Evolutionary conservation across 2,329 filamentous ascomycete species (phyloP), one percentile per base, ranked within the genome.

Genomic region (Aspergillus versicolor): DNA sequence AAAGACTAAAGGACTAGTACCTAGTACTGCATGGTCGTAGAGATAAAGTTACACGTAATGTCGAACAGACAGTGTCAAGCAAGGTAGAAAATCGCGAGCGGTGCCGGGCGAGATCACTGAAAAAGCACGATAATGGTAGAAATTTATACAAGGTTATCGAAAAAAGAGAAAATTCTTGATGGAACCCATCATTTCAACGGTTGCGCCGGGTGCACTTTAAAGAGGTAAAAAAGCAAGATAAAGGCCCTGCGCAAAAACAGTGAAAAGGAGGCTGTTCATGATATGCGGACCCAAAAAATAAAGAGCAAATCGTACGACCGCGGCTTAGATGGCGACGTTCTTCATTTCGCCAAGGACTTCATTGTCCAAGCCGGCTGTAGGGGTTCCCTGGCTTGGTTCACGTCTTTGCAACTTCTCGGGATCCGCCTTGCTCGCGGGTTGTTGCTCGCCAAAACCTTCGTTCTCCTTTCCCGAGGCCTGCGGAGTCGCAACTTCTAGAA

Each of bases 281-380:
- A 51, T 48, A 53, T 48, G 46, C 62, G 57, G 46, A 43, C 60
- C 58, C 52, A 58, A 52, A 49, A 52, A 56, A 22, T 47, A 45
- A 57, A 48, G 30, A 59, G 57, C 58, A 53, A 37, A 61, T 9
- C 38, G 50, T 54, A 47, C 41, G 56, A 61, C 49, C 47, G 48
- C 56, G 57, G 42, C 61, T 64, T 74, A 79, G 55, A 79, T 78
- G 38, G 74, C 70, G 62, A 79, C 75, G 59, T 74, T 79, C 66
- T 78, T 79, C 77, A 79, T 79, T 63, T 78, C 77, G 48, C 74
- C 76, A 55, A 76, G 70, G 58, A 70, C 75, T 63, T 71, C 75
- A 37, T 66, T 70, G 49, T 73, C 76, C 63, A 72, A 65, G 57
- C 56, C 54, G 32, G 61, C 68, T 32, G 61, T 64, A 48, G 69